phyloP scores from a whole-genome alignment of 2,329 filamentous ascomycete species.

The Alternaria ventricosa region DNA sequence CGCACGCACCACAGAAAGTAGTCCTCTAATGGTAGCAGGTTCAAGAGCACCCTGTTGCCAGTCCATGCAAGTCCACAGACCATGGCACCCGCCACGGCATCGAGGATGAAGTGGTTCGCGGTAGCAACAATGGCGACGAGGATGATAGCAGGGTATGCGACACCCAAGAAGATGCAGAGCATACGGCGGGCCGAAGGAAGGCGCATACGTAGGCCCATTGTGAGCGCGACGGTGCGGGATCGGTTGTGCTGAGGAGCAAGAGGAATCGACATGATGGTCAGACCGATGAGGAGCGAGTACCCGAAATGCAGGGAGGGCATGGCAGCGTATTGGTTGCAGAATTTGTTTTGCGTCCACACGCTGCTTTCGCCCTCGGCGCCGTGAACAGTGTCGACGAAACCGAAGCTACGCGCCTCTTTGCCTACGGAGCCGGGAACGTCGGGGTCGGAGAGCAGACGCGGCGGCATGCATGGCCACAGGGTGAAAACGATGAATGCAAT shows the following conservation, averaged over 20 bases:
- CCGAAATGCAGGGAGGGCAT: slow-evolving; percentile 81
- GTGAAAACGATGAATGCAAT: slow-evolving; percentile 67
- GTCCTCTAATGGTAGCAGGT: slow-evolving; percentile 70
- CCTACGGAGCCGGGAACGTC: slow-evolving; percentile 62
- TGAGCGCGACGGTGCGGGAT: slow-evolving; percentile 42
- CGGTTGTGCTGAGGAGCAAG: slow-evolving; percentile 61
- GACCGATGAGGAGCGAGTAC: slow-evolving; percentile 74
- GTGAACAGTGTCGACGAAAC: slow-evolving; percentile 67
- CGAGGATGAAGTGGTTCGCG: slow-evolving; percentile 75
- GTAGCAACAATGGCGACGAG: slow-evolving; percentile 73
- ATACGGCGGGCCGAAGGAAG: slow-evolving; percentile 60
- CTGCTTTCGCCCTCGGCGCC: slow-evolving; percentile 66
- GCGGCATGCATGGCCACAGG: slow-evolving; percentile 67
- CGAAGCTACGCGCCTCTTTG: slow-evolving; percentile 64
- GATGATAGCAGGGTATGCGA: slow-evolving; percentile 70
- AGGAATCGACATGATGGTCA: slow-evolving; percentile 72
- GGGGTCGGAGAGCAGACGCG: slow-evolving; percentile 61
- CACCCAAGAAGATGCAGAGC: slow-evolving; percentile 59
- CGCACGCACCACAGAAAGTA: slow-evolving; percentile 69
- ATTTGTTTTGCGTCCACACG: slow-evolving; percentile 75
- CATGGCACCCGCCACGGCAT: slow-evolving; percentile 71
- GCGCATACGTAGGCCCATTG: slow-evolving; percentile 41
- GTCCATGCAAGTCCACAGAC: slow-evolving; percentile 71
- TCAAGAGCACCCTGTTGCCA: slow-evolving; percentile 62
- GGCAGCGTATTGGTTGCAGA: slow-evolving; percentile 79